Evolutionary conservation across 1,284 basidiomycete genomes (phyloP), one percentile per base, ranked within the genome.

Genomic region (Boletus semigastroideus): DNA sequence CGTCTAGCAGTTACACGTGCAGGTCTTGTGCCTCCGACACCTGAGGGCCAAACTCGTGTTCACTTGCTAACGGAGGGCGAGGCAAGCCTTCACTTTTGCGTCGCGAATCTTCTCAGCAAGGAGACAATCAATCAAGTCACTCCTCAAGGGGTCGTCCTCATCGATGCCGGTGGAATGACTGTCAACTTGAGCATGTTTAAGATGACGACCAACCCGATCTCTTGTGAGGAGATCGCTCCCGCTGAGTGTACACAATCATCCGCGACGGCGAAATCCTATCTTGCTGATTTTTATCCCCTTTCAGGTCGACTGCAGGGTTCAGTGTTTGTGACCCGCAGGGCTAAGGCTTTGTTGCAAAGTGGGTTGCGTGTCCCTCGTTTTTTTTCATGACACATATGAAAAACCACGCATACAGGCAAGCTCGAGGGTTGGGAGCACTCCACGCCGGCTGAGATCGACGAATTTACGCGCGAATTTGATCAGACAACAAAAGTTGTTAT

Each of bases 341-440:
- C 49, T 1, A 33, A 5, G 38, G 16, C 3, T 1, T 2, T 46
- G 9, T 9, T 51, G 1, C 2, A 46, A 31, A 20, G 49, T 51
- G 2, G 7, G 38, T 50, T n/a, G 16, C 7, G 6, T 19, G 8
- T 31, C 36, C 16, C 10, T 17, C n/a, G 3, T 22, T 13, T 5
- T 34, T 9, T 3, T 5, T 12, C 14, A 16, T 5, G 4, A 3
- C n/a, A 2, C 5, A 22, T 22, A 34, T 10, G 25, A 1, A n/a
- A 41, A 34, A 9, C 27, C 6, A 13, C 9, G 4, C 6, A 39
- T 7, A 25, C 10, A 50, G 49, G 11, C 6, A 51, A 46, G 7
- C 49, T 46, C 11, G 10, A 48, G 36, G 50, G 61, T 50, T 55
- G 63, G 58, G 31, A 57, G 42, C 55, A 70, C 60, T 52, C 44